Conservation (phyloP, 495 filamentous ascomycete species). For the Tuber melanosporum region DNA sequence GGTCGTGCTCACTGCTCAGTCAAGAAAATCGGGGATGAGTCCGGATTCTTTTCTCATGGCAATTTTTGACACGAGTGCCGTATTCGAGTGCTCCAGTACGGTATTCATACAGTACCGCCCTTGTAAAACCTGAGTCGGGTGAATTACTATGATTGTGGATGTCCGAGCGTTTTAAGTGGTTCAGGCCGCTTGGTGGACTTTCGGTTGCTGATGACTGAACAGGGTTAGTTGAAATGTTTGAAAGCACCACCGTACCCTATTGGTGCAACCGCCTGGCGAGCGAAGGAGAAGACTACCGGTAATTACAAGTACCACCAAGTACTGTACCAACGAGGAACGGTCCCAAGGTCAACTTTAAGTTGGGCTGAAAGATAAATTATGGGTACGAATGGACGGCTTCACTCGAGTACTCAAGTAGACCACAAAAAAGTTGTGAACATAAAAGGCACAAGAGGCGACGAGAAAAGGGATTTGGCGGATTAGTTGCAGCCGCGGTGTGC, state of each 20-base stretch:
- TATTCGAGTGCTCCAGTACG: background rate
- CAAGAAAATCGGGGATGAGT: background rate
- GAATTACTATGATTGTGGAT: background rate
- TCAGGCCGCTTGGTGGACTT: background rate
- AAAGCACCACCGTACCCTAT: background rate
- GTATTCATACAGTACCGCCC: background rate
- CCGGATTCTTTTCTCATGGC: background rate
- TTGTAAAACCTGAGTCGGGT: background rate
- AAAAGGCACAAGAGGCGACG: background rate
- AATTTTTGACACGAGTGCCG: background rate
- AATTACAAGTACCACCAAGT: background rate
- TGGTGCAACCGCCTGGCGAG: background rate
- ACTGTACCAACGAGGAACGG: background rate
- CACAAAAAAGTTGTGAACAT: background rate
- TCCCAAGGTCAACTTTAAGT: background rate
- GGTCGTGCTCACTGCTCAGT: background rate
- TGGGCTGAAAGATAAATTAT: background rate
- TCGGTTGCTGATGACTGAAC: background rate
- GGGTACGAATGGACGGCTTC: background rate
- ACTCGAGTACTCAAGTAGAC: background rate
- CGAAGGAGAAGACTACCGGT: background rate
- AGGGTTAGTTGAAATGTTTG: background rate
- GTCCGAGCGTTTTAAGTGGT: background rate
- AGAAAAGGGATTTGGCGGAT: background rate
- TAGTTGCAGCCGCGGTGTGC: background rate